Evolutionary conservation across 306 rosid species (phyloP).

Genomic region (Sindora glabra): DNA sequence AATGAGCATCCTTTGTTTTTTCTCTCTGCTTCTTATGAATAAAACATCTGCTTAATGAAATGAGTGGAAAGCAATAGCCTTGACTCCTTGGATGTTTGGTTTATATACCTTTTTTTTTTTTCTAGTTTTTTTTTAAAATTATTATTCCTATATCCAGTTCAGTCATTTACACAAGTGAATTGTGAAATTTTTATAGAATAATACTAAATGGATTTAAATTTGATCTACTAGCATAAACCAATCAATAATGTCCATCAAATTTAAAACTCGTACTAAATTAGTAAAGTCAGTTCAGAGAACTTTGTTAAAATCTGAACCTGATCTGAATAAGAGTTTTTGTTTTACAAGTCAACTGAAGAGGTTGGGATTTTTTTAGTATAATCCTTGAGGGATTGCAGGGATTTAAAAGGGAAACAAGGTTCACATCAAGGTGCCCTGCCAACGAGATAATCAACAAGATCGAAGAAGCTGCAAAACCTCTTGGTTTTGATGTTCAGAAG

Average conservation of each 20-base stretch:
- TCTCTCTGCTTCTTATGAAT: not conserved
- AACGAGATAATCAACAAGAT: slow-evolving; percentile 85
- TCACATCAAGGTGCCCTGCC: slow-evolving; percentile 83
- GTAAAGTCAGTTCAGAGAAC: no score
- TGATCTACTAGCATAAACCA: no score
- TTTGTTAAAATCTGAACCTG: not conserved
- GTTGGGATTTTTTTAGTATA: not conserved
- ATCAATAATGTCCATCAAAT: no score
- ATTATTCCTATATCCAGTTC: not conserved
- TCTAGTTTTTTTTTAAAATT: not conserved
- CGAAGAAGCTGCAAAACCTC: slow-evolving; percentile 97
- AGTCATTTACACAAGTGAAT: not conserved
- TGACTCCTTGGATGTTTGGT: not conserved
- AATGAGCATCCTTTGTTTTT: not conserved
- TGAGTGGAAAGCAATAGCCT: not conserved
- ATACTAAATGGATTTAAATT: no score
- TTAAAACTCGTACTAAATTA: no score
- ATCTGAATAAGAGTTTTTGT: not conserved
- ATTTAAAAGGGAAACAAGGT: slow-evolving; percentile 94
- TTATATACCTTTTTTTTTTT: no score
- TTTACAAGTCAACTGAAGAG: not conserved
- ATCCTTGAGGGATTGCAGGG: slow-evolving; percentile 42
- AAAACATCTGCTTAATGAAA: not conserved
- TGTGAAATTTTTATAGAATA: no score
- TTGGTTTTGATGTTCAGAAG: slow-evolving; percentile 95